A percentile compares a stretch with the other conserved stretches of the same genome.
Evolutionary conservation across 2,329 filamentous ascomycete species (phyloP).

Genomic region (Aspergillus jensenii): DNA sequence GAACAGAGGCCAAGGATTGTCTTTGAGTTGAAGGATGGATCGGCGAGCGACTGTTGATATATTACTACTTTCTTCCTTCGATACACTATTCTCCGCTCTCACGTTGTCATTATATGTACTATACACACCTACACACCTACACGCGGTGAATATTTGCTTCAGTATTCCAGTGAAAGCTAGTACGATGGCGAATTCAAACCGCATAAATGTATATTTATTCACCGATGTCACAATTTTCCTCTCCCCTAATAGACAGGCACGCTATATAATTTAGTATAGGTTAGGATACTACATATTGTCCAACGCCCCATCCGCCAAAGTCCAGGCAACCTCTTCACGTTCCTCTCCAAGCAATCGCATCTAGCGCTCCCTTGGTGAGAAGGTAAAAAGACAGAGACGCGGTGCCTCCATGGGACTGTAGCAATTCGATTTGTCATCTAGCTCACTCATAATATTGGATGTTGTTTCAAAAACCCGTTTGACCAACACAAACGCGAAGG

Average conservation of each 20-base stretch:
- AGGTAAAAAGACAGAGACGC: constrained; percentile 21
- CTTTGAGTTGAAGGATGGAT: background rate
- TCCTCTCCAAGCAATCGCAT: constrained; percentile 41
- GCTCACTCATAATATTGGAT: constrained; percentile 4
- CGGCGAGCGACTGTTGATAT: background rate
- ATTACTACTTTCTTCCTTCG: background rate
- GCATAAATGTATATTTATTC: background rate
- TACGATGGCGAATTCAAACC: background rate
- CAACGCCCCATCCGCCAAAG: too few species aligned
- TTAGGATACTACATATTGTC: too few species aligned
- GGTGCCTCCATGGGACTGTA: constrained; percentile 11
- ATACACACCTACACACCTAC: constrained; percentile 9
- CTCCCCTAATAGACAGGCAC: background rate
- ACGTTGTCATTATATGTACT: constrained; percentile 15
- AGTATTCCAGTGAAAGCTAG: background rate
- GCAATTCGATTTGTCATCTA: constrained; percentile 21
- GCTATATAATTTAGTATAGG: background rate
- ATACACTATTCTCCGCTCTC: constrained; percentile 23
- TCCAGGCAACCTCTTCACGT: background rate
- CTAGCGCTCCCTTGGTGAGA: constrained; percentile 40
- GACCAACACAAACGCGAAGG: background rate
- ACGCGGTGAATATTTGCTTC: constrained; percentile 6
- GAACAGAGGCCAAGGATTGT: background rate
- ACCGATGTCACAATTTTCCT: background rate
- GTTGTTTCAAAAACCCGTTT: background rate